Evolutionary conservation across 2,329 filamentous ascomycete genomes (phyloP), one percentile per base, ranked within the genome.

Genomic region (Aspergillus sp.): DNA sequence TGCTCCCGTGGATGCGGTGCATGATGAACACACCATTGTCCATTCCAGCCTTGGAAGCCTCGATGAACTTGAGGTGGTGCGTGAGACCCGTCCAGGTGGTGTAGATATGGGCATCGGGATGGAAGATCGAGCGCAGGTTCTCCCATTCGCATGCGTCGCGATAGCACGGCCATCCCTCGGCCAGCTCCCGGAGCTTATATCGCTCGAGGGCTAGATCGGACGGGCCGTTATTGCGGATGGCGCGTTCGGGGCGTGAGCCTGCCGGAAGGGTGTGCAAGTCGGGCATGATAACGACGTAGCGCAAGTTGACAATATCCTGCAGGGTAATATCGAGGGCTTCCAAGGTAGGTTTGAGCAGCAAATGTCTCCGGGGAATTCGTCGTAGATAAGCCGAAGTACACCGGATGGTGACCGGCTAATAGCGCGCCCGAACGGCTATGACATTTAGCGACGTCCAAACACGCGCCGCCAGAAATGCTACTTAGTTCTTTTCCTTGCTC

Each of bases 11-110:
- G 52, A 69, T 67, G 53, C 80, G 79, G 63, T 83, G 81, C 78
- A 81, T 80, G 67, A 83, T 83, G 67, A 81, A 82, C 47, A 75
- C 79, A 16, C 80, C 79, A 9, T 70, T 69, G 20, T 75, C 68
- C 65, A 81, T 81, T 52, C 79, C 80, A 7, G 69, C 65, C 56
- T 81, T 76, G 11, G 79, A 82, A 45, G 77, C 73, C 17, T 66
- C 56, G 58, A 81, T 80, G 64, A 81, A 81, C 53, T 73, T 71
- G 1, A 65, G 56, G 53, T 71, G 70, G 13, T 66, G 58, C 0
- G 74, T 74, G 5, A 73, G 69, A 2, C 77, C 78, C 0, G 77
- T 76, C 78, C 77, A 81, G 10, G 78, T 78, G 0, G 78, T 81
- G 62, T 79, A 80, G 31, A 81, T 73, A 56, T 73, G 70, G 2